Percentiles rank a stretch among this genome's conserved stretches.
Conservation (phyloP, 345 rosid genomes). For the Euphorbia lathyris region DNA sequence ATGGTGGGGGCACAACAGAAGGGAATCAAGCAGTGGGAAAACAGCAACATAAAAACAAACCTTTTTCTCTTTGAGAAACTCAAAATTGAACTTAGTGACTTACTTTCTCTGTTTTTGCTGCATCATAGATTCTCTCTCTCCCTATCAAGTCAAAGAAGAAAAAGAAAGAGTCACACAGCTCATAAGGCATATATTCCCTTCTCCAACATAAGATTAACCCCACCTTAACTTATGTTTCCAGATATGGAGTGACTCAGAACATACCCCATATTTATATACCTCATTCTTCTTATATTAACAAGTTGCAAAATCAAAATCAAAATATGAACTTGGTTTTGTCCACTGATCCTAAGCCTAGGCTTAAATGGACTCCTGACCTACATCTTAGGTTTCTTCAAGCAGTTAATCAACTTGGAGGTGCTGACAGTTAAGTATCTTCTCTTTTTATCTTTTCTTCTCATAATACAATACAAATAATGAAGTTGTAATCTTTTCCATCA, state of each 20-base stretch:
- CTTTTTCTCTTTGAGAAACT: slow-evolving; percentile 51
- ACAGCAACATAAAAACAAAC: slow-evolving; percentile 52
- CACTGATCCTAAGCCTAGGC: slow-evolving; percentile 91
- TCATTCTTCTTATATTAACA: not conserved
- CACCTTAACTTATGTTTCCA: slow-evolving; percentile 72
- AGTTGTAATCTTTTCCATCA: slow-evolving; percentile 5
- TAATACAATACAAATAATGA: not conserved
- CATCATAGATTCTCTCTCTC: slow-evolving; percentile 53
- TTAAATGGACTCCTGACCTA: slow-evolving; percentile 94
- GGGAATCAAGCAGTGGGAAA: slow-evolving; percentile 49
- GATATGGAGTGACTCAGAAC: slow-evolving; percentile 66
- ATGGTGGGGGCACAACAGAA: slow-evolving; percentile 56
- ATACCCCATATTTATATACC: slow-evolving; percentile 22
- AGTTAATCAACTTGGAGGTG: slow-evolving; percentile 76
- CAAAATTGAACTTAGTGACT: slow-evolving; percentile 27
- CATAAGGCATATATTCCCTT: slow-evolving; percentile 76
- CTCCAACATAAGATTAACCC: slow-evolving; percentile 56
- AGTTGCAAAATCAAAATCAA: slow-evolving; percentile 29
- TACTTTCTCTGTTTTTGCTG: slow-evolving; percentile 49
- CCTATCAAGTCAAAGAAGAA: slow-evolving; percentile 53
- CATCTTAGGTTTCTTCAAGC: slow-evolving; percentile 83
- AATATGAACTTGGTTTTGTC: slow-evolving; percentile 75
- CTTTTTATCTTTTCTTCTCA: not conserved
- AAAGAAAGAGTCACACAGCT: slow-evolving; percentile 50
- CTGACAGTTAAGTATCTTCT: slow-evolving; percentile 58